Conservation (phyloP, 2,329 filamentous ascomycete species). For the Apiospora rasikravindrae region DNA sequence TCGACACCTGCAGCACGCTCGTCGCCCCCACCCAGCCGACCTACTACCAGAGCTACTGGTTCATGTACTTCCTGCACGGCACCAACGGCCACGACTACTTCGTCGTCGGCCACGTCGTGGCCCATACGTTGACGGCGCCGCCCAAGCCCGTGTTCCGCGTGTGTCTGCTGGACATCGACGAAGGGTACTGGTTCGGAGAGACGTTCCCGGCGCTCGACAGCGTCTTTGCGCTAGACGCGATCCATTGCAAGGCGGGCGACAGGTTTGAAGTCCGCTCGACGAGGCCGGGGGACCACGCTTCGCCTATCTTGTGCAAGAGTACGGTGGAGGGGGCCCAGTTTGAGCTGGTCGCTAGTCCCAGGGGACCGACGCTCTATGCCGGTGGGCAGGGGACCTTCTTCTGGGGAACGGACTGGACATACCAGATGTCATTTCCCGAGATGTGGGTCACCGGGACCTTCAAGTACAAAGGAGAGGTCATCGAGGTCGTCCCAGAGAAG, state of each 20-base stretch:
- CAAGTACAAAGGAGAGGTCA: background rate
- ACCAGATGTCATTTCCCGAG: background rate
- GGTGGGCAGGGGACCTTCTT: background rate
- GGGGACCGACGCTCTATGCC: background rate
- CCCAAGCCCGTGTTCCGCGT: background rate
- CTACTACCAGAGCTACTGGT: conserved; percentile 4
- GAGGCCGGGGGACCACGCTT: background rate
- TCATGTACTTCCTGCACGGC: background rate
- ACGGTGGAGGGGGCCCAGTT: background rate
- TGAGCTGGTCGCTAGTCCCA: background rate
- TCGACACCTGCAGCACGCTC: background rate
- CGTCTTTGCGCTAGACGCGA: background rate
- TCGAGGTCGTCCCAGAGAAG: background rate
- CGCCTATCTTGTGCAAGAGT: background rate
- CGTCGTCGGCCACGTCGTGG: background rate
- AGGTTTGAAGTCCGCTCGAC: background rate
- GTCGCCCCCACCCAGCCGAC: background rate
- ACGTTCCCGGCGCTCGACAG: background rate
- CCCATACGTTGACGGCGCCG: background rate
- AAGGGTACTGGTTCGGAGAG: background rate
- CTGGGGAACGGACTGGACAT: background rate
- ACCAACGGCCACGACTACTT: background rate
- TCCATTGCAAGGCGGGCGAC: background rate
- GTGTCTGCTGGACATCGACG: background rate
- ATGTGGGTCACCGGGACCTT: background rate